Evolutionary conservation across 257 asterid species (phyloP).

Genomic region (Ajuga chamaepitys): DNA sequence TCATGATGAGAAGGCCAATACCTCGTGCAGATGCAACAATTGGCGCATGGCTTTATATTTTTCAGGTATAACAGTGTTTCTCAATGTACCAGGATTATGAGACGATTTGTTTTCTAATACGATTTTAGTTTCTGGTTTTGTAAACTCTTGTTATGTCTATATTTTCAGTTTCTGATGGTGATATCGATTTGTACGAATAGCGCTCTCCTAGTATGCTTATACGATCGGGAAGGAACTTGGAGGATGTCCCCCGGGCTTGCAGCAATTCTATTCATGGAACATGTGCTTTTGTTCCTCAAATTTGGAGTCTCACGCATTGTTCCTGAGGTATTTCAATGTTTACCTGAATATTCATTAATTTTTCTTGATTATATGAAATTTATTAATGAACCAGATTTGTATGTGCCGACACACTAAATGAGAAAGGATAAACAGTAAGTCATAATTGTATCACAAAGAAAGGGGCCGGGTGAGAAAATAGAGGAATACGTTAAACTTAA

Average conservation of each 20-base stretch:
- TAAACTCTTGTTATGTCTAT: no score
- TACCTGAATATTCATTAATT: not conserved
- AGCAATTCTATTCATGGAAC: conserved; percentile 87
- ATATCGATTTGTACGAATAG: conserved; percentile 87
- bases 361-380: not conserved
- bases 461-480: no score
- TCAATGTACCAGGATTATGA: not conserved
- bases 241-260: conserved; percentile 86
- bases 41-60: conserved; percentile 95
- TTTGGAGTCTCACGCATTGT: conserved; percentile 80
- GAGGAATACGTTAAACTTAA: no score
- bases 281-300: conserved; percentile 68
- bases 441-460: no score
- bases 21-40: conserved; percentile 84
- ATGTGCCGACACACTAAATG: no score
- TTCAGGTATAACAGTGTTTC: conserved; percentile 48
- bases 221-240: conserved; percentile 81
- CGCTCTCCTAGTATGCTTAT: conserved; percentile 71
- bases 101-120: not conserved
- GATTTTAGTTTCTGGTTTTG: not conserved
- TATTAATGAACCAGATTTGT: not conserved
- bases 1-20: conserved; percentile 80
- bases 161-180: conserved; percentile 76
- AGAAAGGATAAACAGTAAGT: no score
- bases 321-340: conserved; percentile 54